A percentile compares a stretch with the other conserved stretches of the same genome.
Conservation (phyloP, 2,329 filamentous ascomycete genomes). For the Fusarium camptoceras region DNA sequence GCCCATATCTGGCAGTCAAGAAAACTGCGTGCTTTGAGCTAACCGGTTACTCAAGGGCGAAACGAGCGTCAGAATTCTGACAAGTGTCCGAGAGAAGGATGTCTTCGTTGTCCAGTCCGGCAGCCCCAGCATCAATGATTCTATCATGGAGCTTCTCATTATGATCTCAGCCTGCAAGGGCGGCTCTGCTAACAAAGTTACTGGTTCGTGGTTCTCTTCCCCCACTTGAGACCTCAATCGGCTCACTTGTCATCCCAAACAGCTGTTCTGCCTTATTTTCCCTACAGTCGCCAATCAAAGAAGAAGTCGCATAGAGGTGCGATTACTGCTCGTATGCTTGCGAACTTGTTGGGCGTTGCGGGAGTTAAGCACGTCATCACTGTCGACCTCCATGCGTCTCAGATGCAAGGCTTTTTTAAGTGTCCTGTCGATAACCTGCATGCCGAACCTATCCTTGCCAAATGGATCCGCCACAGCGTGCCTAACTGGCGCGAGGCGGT, state of each 20-base stretch:
- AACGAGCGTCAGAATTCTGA: constrained; percentile 76
- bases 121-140: constrained; percentile 96
- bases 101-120: constrained; percentile 99
- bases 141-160: constrained; percentile 98
- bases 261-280: constrained; percentile 95
- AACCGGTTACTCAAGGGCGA: constrained; percentile 64
- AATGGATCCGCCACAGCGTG: constrained; percentile 94
- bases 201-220: constrained; percentile 70
- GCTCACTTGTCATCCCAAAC: constrained; percentile 34
- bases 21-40: constrained; percentile 30
- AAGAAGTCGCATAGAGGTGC: constrained; percentile 97
- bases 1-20: constrained; percentile 8
- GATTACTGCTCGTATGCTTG: constrained; percentile 96
- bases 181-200: constrained; percentile 95
- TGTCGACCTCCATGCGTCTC: constrained; percentile 94
- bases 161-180: constrained; percentile 99
- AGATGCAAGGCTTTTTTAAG: constrained; percentile 99
- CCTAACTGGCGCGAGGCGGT: constrained; percentile 90
- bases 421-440: constrained; percentile 98
- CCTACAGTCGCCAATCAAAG: constrained; percentile 99
- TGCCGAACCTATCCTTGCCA: constrained; percentile 92
- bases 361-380: constrained; percentile 98
- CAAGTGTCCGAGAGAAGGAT: constrained; percentile 93
- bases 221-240: constrained; percentile 27
- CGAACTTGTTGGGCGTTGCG: constrained; percentile 91